Base-by-base conservation (phyloP, 2,329 filamentous ascomycete genomes). In the Paracorniculantispora psalliotae region DNA sequence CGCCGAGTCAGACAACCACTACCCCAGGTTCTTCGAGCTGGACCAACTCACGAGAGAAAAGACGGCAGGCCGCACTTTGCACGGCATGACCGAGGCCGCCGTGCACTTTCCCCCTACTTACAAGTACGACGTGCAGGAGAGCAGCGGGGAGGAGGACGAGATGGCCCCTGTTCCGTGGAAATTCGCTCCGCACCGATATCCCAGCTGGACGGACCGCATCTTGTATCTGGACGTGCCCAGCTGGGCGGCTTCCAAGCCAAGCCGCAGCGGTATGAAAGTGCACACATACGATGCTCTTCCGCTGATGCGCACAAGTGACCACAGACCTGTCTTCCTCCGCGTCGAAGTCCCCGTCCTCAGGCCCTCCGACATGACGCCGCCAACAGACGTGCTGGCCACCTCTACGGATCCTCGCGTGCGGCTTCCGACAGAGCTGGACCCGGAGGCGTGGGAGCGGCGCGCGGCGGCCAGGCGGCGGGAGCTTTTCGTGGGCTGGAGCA, bases 181-280 rank as follows among this genome's bases (percentile, higher is more conserved):
- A 33, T 97, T 92, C 83, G 90, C 92, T 8, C 78, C 79, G 59
- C 90, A 96, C 70, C 86, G 94, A 48, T 96, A 90, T 81, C 92
- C 94, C 1, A 87, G 88, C 67, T 97, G 93, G 94, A 96, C 92
- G 67, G 94, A 97, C 72, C 85, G 94, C 3, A 87, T 97, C 21
- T 77, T 97, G 21, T 97, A 86, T 72, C 78, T 93, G 3, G 83
- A 88, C 54, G 74, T 81, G 23, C 84, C 82, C 21, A 71, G 72
- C 23, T 86, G 82, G 80, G 69, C 79, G 41, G 72, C 72, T 46
- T 26, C 48, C 7, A 15, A 43, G 67, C 70, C 63, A 54, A 44
- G 58, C 57, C 19, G 60, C 63, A 15, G 68, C 49, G 66, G 67
- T 35, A 74, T 85, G 37, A 70, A 77, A 8, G 79, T 91, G n/a